Base-by-base conservation (phyloP, 345 rosid species). In the Pugionium cornutum region DNA sequence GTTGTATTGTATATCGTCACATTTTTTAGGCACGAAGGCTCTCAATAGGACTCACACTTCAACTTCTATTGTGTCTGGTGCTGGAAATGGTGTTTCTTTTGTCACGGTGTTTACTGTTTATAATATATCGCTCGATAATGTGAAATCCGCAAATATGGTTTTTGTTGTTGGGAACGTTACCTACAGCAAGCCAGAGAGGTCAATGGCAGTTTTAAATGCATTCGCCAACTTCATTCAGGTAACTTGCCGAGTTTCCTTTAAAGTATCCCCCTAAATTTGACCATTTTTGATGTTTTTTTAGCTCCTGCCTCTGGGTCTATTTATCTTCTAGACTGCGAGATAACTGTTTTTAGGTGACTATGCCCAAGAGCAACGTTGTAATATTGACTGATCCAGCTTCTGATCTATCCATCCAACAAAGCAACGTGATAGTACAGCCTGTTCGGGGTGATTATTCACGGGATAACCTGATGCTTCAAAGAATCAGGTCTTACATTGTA, bases 401-500 rank as follows among this genome's bases (percentile, higher is more conserved):
- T 52, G 82, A 82, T 65, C 81, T 94, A 53, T 75, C 86, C 5
- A 30, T 90, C 55, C 75, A 56, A 58, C 76, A 74, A 70, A 75
- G 78, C 37, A 69, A 81, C 18, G 89, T 90, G 66, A 73, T 81
- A 33, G 37, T 88, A 50, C 75, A 82, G 82, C 91, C 95, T 37
- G 67, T 90, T 74, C 72, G 56, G 47, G 97, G 99, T 68, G 92
- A 88, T 75, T 94, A 90, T 74, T 83, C 92, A 9, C 82, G 91
- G 42, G 84, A 82, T 66, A 88, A 82, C 82, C 78, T 94, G 89
- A 94, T 94, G 99, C 92, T 88, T 75, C 99, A 94, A 75, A 85
- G 96, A 81, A 88, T 90, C 91, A 90, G 80, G 79, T 90, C 99
- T 81, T 94, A 94, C 92, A 90, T 88, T 81, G 96, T 94, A 88